Conservation (phyloP, 2,329 filamentous ascomycete species). For the Myriosclerotinia curreyana region DNA sequence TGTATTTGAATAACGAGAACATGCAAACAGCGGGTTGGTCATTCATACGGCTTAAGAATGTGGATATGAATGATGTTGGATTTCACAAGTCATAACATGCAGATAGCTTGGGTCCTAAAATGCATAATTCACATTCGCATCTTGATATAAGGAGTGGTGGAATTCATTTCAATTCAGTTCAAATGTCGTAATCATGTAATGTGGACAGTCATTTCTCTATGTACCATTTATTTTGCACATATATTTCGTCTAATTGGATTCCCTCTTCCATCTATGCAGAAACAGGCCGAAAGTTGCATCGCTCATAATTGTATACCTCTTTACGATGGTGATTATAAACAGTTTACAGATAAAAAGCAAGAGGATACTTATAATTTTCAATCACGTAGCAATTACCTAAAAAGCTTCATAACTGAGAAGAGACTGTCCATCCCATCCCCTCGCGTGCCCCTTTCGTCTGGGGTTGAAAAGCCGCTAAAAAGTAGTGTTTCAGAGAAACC, state of each 20-base stretch:
- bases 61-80: constrained; percentile 17
- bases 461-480: not conserved
- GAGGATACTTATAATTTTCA: not conserved
- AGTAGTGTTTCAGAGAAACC: too few species aligned
- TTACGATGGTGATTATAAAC: not conserved
- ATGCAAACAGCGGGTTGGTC: constrained; percentile 2
- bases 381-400: not conserved
- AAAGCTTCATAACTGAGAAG: not conserved
- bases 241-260: not conserved
- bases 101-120: constrained; percentile 15
- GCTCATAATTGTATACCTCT: not conserved
- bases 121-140: constrained; percentile 5
- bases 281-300: not conserved
- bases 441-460: not conserved
- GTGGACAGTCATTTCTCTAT: constrained; percentile 3
- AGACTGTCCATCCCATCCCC: too few species aligned
- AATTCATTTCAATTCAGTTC: not conserved
- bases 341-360: not conserved
- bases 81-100: constrained; percentile 8
- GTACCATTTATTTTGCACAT: not conserved
- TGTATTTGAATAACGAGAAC: constrained; percentile 12
- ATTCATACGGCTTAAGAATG: not conserved
- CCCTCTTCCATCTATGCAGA: not conserved
- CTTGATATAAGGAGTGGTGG: not conserved
- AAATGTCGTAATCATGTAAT: constrained; percentile 6